phyloP scores from a whole-genome alignment of 352 stramenopile species.

The Phytophthora constricta region DNA sequence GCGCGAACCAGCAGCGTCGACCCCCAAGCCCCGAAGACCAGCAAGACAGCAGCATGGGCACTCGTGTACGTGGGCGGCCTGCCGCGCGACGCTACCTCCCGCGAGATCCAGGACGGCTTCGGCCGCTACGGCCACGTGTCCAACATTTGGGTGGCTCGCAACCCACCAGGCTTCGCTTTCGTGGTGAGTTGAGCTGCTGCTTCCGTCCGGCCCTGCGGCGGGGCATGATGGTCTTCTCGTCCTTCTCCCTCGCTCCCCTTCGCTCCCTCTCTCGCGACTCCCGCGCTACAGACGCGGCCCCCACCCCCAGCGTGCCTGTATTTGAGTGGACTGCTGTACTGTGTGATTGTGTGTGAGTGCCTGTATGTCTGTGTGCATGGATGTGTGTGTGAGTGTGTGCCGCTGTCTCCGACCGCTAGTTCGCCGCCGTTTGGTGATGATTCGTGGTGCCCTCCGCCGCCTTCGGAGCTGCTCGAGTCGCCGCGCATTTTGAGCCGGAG shows the following conservation, averaged over 20 bases:
- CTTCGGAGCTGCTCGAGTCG: slow-evolving; percentile 6
- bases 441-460: slow-evolving; percentile 5
- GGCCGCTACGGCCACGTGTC: slow-evolving; percentile 83
- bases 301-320: background rate
- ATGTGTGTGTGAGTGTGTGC: slow-evolving; percentile 7
- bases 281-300: background rate
- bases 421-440: slow-evolving; percentile 8
- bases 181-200: slow-evolving; percentile 77
- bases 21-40: slow-evolving; percentile 27
- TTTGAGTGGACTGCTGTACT: slow-evolving; percentile 17
- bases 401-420: background rate
- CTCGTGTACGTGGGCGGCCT: slow-evolving; percentile 85
- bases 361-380: slow-evolving; percentile 20
- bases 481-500: no score
- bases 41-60: slow-evolving; percentile 59
- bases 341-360: slow-evolving; percentile 15
- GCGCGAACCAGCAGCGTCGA: slow-evolving; percentile 26
- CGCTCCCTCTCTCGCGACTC: slow-evolving; percentile 12
- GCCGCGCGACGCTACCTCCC: slow-evolving; percentile 78
- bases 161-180: slow-evolving; percentile 89
- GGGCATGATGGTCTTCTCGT: slow-evolving; percentile 45
- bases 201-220: slow-evolving; percentile 14
- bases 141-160: slow-evolving; percentile 90
- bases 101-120: slow-evolving; percentile 86
- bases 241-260: slow-evolving; percentile 22